Evolutionary conservation across 176 grass and related monocot species (phyloP), one percentile per base, ranked within the genome.

Genomic region (Luzula sylvatica): DNA sequence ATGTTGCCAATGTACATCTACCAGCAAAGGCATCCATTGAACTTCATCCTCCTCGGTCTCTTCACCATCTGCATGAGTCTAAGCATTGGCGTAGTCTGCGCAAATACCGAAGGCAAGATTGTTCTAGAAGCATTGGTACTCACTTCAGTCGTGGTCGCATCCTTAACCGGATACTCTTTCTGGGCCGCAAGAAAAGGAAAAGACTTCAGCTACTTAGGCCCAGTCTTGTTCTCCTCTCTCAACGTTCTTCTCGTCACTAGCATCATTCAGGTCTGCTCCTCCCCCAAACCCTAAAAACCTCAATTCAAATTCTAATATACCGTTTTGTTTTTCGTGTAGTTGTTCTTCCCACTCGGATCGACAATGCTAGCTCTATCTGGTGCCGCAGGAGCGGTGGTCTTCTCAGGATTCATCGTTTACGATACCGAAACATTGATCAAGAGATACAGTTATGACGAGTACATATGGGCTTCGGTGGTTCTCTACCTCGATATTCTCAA

Each of bases 401-500:
- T 98, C 78, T 65, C 92, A 65, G 85, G 75, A 26, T 98, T 87
- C 75, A 66, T 98, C 13, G 65, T 98, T 25, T 98, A 98, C 17
- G 92, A 98, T 78, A 98, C 92, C 0, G 92, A 98, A 42, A 86
- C 69, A 51, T 71, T 98, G 66, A 98, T 98, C 28, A 98, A 54
- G 65, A 84, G 85, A 41, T 83, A 98, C 56, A 78, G 50, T 20
- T 98, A 98, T n/a, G 92, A 98, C 9, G 92, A 98, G 45, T 98
- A 98, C 74, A 98, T 98, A 18, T 90, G 92, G 92, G 92, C 92
- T 6, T 98, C 92, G 1, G 75, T 98, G 28, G 86, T 78, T 40
- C 92, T 98, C 23, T 98, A 98, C 75, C 85, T 98, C 6, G 92
- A 98, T 72, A 90, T 98, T 52, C 92, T 98, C 46, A 98, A 98